phyloP scores from a whole-genome alignment of 73 alveolate species.

The Stentor roeselii region DNA sequence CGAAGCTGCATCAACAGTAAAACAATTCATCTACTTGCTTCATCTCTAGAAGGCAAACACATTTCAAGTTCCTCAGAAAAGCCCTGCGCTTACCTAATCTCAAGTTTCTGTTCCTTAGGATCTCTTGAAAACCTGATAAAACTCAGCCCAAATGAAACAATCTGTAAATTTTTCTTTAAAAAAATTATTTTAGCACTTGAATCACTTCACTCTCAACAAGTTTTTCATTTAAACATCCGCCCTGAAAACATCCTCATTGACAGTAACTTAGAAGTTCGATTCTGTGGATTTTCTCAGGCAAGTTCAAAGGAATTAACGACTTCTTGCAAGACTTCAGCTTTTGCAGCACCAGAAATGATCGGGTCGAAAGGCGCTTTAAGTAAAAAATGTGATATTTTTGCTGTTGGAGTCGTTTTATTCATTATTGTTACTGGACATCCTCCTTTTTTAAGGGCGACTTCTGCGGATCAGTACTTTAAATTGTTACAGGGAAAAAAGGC shows the following conservation, averaged over 20 bases:
- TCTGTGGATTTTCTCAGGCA: slow-evolving; percentile 14
- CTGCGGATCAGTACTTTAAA: not conserved
- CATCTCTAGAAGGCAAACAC: not conserved
- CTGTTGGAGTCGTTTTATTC: not conserved
- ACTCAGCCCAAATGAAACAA: slow-evolving; percentile 7
- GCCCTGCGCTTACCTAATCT: not conserved
- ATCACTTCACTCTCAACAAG: not conserved
- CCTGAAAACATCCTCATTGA: slow-evolving; percentile 18
- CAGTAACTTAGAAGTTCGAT: not conserved
- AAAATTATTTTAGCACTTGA: slow-evolving; percentile 8
- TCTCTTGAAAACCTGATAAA: not conserved
- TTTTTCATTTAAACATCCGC: not conserved
- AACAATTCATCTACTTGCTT: not conserved
- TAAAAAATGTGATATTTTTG: slow-evolving; percentile 5
- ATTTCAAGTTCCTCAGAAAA: not conserved
- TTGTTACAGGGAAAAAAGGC: not conserved
- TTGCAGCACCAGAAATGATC: not conserved
- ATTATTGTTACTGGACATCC: not conserved
- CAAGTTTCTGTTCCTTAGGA: not conserved
- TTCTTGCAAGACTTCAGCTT: not conserved
- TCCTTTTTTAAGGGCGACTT: slow-evolving; percentile 7
- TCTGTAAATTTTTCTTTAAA: not conserved
- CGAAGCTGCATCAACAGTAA: not conserved
- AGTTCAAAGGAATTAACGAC: not conserved
- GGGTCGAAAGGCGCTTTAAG: not conserved